Evolutionary conservation across 1,284 basidiomycete species (phyloP).

Genomic region (Apiotrichum porosum): DNA sequence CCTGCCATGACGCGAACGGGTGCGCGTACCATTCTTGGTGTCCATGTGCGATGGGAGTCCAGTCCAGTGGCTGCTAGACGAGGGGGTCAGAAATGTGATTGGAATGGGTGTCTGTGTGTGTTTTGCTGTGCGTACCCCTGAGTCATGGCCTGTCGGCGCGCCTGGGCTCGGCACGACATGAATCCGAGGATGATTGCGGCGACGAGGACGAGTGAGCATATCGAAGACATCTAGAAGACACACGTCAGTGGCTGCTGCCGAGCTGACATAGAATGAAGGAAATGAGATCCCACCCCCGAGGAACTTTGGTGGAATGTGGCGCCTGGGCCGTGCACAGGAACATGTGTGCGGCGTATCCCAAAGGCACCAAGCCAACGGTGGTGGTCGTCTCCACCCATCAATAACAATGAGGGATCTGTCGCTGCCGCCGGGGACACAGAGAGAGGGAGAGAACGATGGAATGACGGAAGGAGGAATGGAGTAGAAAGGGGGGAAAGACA

Average conservation of each 20-base stretch:
- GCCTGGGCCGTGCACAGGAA: too few species aligned
- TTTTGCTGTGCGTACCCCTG: not conserved
- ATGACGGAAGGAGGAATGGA: too few species aligned
- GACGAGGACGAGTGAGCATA: slow-evolving; percentile 7
- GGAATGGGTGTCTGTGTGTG: too few species aligned
- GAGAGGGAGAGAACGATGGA: too few species aligned
- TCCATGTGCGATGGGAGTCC: not conserved
- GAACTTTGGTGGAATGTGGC: not conserved
- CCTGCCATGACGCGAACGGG: too few species aligned
- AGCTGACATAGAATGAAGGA: too few species aligned
- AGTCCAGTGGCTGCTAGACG: too few species aligned
- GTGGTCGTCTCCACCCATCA: not conserved
- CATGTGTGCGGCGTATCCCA: too few species aligned
- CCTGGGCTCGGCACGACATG: slow-evolving; percentile 10
- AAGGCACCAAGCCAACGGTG: not conserved
- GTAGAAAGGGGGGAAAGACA: too few species aligned
- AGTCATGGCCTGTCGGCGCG: not conserved
- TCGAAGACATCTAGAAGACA: slow-evolving; percentile 10
- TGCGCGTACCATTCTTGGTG: not conserved
- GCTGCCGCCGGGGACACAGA: too few species aligned
- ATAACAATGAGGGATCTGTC: not conserved
- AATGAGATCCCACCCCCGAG: not conserved
- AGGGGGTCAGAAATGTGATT: not conserved
- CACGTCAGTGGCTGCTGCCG: too few species aligned
- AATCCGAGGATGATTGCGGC: slow-evolving; percentile 3